A percentile compares a stretch with the other conserved stretches of the same genome.
Evolutionary conservation across 805 yeast genomes (phyloP).

Genomic region (Zygosaccharomyces rouxii): DNA sequence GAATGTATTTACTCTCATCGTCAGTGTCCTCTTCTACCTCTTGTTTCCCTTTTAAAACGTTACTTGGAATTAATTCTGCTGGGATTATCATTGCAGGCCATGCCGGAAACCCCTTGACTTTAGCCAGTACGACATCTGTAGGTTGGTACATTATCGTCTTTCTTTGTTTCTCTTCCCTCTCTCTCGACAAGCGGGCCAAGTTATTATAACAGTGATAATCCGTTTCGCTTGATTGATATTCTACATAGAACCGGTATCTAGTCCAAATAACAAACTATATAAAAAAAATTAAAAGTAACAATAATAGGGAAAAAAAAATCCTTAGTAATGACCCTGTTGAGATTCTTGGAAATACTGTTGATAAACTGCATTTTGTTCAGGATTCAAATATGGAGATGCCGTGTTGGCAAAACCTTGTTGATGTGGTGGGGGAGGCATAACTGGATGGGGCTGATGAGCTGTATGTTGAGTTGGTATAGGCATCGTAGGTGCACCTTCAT

Average conservation of each 20-base stretch:
- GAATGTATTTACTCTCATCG: constrained; percentile 19
- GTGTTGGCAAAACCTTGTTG: constrained; percentile 35
- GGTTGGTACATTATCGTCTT: constrained; percentile 35
- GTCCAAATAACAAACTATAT: constrained; percentile 7
- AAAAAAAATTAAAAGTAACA: not conserved
- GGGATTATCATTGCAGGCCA: constrained; percentile 88
- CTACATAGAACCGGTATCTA: constrained; percentile 4
- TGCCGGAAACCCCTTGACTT: constrained; percentile 80
- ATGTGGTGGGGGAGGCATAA: constrained; percentile 33
- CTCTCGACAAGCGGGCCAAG: not conserved
- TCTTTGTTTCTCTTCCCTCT: not conserved
- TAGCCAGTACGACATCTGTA: constrained; percentile 63
- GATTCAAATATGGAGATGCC: constrained; percentile 40
- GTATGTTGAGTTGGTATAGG: constrained; percentile 13
- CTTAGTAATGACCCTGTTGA: constrained; percentile 51
- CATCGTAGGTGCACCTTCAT: constrained; percentile 7
- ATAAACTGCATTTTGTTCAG: constrained; percentile 53
- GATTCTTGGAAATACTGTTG: constrained; percentile 60
- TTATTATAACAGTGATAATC: not conserved
- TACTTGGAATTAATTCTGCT: constrained; percentile 53
- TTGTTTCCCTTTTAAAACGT: constrained; percentile 38
- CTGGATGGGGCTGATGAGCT: constrained; percentile 14
- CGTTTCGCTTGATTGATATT: constrained; percentile 5
- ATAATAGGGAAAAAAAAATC: not conserved
- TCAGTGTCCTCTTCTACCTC: constrained; percentile 14